Base-by-base conservation (phyloP, 768 basidiomycete genomes). In the Lactarius sp. region DNA sequence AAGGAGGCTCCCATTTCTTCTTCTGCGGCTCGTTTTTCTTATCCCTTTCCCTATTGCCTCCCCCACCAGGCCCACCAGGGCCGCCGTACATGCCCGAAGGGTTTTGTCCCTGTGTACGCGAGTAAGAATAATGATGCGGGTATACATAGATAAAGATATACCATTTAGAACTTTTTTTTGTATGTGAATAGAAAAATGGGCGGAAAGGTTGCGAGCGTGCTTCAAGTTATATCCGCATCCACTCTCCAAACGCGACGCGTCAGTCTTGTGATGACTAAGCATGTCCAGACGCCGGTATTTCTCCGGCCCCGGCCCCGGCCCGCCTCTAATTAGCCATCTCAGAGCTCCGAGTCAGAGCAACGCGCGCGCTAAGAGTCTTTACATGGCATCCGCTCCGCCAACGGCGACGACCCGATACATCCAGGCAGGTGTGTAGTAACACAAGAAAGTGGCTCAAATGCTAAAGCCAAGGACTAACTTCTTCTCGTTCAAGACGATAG, bases 1-100 rank as follows among this genome's bases (percentile, higher is more conserved):
- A 84, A 70, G 96, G 96, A 8, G 96, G 94, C 74, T 98, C 96
- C 94, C 95, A 98, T 78, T 96, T 95, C 85, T 98, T 97, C 77
- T 87, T 84, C 73, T 83, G 79, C 13, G 74, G 71, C 77, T 87
- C 84, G 70, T 77, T 82, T 56, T 81, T 75, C 62, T 73, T 69
- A 75, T 72, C 70, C 73, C 77, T 69, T 52, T 67, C 69, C 59
- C 65, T 60, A 42, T 68, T 66, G 52, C 62, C 66, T 31, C 66
- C 66, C 44, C 71, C 71, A 46, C 69, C 70, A n/a, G 73, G 71
- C 12, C 65, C 68, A 39, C 65, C 65, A 10, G 65, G 60, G 9
- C 71, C 75, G 10, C 77, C 76, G 0, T 71, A 74, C 55, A 82
- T 72, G 60, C 83, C 88, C 54, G 90, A 92, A 58, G 87, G 81